Conservation (phyloP, 2,329 filamentous ascomycete species). For the Fusarium devonianum region DNA sequence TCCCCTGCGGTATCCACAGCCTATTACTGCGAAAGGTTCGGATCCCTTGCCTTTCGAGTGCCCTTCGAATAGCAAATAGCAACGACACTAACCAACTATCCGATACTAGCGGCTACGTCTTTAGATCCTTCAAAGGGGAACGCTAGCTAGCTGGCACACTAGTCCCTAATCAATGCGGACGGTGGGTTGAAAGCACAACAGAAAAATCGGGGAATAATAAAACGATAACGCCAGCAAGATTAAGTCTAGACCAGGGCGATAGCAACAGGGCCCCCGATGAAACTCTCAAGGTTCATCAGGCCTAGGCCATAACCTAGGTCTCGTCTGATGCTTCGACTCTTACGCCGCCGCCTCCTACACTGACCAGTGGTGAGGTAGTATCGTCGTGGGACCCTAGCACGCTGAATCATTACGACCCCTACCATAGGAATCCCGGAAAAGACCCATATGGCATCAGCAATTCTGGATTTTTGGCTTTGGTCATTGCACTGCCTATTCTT, state of each 20-base stretch:
- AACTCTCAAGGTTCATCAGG: conserved; percentile 1
- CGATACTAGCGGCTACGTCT: neutral
- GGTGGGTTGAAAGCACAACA: neutral
- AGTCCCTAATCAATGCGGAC: neutral
- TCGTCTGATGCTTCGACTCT: neutral
- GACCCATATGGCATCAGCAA: too few relatives aligned
- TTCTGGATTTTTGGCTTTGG: too few relatives aligned
- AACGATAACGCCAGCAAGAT: neutral
- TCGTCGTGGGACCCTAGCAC: neutral
- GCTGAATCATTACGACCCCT: too few relatives aligned
- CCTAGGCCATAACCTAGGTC: conserved; percentile 1
- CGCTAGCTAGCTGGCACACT: neutral
- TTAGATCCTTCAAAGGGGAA: neutral
- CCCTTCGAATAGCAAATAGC: neutral
- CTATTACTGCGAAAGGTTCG: neutral
- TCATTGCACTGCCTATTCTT: too few relatives aligned
- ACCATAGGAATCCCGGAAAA: too few relatives aligned
- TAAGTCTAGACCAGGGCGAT: neutral
- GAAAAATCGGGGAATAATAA: neutral
- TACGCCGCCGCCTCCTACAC: neutral
- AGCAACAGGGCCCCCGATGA: neutral
- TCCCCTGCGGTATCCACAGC: neutral
- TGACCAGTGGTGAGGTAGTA: neutral
- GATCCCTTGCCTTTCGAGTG: neutral
- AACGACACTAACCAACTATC: neutral